Conservation (phyloP, 257 asterid genomes). For the Lavandula angustifolia region DNA sequence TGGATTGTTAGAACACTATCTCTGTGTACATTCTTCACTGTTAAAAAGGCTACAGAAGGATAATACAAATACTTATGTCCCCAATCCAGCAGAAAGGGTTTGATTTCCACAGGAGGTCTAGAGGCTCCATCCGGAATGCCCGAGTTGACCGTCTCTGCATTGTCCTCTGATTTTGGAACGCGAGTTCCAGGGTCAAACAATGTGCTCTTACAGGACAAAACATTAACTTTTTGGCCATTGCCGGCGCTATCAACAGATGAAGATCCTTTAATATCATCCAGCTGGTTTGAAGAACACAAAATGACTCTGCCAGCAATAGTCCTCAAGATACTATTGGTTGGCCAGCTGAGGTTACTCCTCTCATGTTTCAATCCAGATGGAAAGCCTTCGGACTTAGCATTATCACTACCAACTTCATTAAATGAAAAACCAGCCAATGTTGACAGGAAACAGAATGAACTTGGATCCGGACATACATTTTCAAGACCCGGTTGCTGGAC, state of each 20-base stretch:
- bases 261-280: conserved; percentile 38
- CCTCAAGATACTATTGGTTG: conserved; percentile 45
- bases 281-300: conserved; percentile 49
- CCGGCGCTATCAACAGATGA: conserved; percentile 27
- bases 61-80: conserved; percentile 56
- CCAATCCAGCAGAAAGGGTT: conserved; percentile 69
- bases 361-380: conserved; percentile 35
- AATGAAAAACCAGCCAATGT: conserved; percentile 48
- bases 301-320: conserved; percentile 51
- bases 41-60: conserved; percentile 61
- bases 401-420: conserved; percentile 31
- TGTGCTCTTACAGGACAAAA: conserved; percentile 42
- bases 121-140: conserved; percentile 37
- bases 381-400: conserved; percentile 34
- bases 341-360: conserved; percentile 43
- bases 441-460: conserved; percentile 68
- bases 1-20: conserved; percentile 46
- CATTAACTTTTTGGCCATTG: conserved; percentile 32
- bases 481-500: conserved; percentile 33
- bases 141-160: conserved; percentile 33
- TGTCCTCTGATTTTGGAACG: conserved; percentile 33
- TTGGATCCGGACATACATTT: conserved; percentile 48
- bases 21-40: conserved; percentile 57
- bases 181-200: conserved; percentile 33
- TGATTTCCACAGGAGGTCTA: conserved; percentile 57